phyloP scores from a whole-genome alignment of 2,329 filamentous ascomycete species.

The Verticillium isaacii region DNA sequence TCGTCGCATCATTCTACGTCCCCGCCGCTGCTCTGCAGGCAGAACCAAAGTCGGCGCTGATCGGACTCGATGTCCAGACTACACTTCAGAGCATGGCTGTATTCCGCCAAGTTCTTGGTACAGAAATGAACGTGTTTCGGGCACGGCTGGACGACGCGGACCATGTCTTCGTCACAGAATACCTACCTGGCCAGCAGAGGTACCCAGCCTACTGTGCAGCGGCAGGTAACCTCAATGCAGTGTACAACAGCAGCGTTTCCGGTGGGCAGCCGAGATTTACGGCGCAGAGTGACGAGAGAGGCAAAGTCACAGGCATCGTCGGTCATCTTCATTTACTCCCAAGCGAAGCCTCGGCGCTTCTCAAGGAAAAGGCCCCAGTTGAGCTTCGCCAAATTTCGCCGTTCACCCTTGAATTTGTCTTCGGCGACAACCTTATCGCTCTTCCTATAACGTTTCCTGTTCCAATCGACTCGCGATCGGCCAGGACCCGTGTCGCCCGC shows the following conservation, averaged over 20 bases:
- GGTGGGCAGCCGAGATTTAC: constrained; percentile 16
- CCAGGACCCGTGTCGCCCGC: constrained; percentile 35
- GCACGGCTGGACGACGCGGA: constrained; percentile 21
- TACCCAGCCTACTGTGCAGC: constrained; percentile 20
- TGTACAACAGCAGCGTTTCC: not conserved
- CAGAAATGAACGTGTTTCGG: constrained; percentile 24
- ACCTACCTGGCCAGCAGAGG: constrained; percentile 26
- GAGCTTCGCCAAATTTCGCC: constrained; percentile 31
- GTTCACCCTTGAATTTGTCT: constrained; percentile 34
- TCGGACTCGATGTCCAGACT: constrained; percentile 26
- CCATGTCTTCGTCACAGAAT: constrained; percentile 30
- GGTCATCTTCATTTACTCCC: constrained; percentile 33
- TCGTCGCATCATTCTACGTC: constrained; percentile 37
- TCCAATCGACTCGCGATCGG: constrained; percentile 28
- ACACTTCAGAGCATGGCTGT: constrained; percentile 16
- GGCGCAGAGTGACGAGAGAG: constrained; percentile 22
- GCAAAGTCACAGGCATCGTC: constrained; percentile 29
- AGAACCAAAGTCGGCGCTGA: constrained; percentile 21
- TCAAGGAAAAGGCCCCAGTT: constrained; percentile 32
- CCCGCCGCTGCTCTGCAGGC: constrained; percentile 27
- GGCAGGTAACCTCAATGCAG: constrained; percentile 4
- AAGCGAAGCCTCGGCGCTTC: constrained; percentile 25
- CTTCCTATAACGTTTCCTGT: constrained; percentile 32
- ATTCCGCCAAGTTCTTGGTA: constrained; percentile 20
- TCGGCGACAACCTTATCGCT: constrained; percentile 25